phyloP scores from a whole-genome alignment of 2,329 filamentous ascomycete genomes.

The Sclerotinia spermophila region DNA sequence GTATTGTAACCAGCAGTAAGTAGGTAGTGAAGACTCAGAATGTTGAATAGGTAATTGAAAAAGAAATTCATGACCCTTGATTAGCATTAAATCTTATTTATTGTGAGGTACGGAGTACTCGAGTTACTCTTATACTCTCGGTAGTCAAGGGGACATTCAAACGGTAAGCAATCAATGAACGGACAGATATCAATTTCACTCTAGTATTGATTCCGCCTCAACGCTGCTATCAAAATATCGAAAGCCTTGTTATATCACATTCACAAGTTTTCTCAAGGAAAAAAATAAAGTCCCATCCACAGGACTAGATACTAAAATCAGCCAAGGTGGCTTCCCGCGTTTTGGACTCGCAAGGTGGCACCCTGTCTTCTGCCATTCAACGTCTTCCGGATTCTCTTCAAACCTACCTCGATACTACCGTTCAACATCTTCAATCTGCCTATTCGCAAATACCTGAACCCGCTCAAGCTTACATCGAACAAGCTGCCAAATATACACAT shows the following conservation, averaged over 20 bases:
- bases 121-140: too few relatives aligned
- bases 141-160: too few relatives aligned
- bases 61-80: too few relatives aligned
- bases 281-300: slow-evolving; percentile 10
- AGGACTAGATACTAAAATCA: slow-evolving; percentile 25
- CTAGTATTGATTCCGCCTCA: background rate
- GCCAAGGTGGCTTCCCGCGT: slow-evolving; percentile 38
- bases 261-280: background rate
- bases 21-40: too few relatives aligned
- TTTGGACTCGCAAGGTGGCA: slow-evolving; percentile 61
- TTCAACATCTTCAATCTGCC: slow-evolving; percentile 47
- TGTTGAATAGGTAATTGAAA: too few relatives aligned
- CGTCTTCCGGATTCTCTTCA: slow-evolving; percentile 48
- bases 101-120: too few relatives aligned
- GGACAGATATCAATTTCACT: background rate
- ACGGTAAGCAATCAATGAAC: background rate
- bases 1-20: background rate
- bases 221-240: background rate
- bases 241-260: background rate
- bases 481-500: slow-evolving; percentile 32
- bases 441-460: slow-evolving; percentile 37
- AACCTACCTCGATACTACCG: slow-evolving; percentile 52
- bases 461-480: slow-evolving; percentile 30
- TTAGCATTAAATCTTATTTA: too few relatives aligned
- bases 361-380: slow-evolving; percentile 52